Evolutionary conservation across 1,139 yeast genomes (phyloP), one percentile per base, ranked within the genome.

Genomic region (Saccharomyces pastorianus): DNA sequence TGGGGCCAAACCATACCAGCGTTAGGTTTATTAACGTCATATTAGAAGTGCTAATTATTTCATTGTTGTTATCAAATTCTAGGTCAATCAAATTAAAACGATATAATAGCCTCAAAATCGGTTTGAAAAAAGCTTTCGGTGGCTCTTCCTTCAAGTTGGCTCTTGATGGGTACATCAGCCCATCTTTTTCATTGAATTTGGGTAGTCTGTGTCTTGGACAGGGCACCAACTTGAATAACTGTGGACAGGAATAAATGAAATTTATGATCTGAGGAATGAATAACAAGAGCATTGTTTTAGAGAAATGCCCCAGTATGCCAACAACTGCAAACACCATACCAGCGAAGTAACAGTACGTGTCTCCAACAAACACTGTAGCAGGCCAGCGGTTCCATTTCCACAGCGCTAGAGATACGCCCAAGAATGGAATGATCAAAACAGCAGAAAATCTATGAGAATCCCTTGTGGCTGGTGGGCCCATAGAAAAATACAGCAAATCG

Each of bases 301-400:
- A 88, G 69, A 91, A 95, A 73, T 93, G 99, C 1, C 98, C 98
- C 57, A 89, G 78, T 47, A 93, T 95, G 2, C 98, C 98, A 28
- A 89, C 96, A 42, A 91, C 95, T 0, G 98, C 99, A 71, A 93
- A 91, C 0, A 93, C 96, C 99, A 93, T 93, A 3, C 99, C 99
- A 32, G 96, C 89, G 70, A 93, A 90, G 71, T 95, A 93, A 71
- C 99, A 93, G 73, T 87, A 95, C 0, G 99, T 93, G 67, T 93
- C 99, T 26, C 99, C 99, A 3, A 95, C 99, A 73, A 93, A 93
- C 1, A 89, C 98, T 55, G 73, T 73, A 0, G 99, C 90, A 1
- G 99, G 99, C 73, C 77, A 93, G 85, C 93, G 87, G 69, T 93
- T 93, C 74, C 78, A 85, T 63, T 80, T 82, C 60, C 88, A 79